Evolutionary conservation across 2,329 filamentous ascomycete species (phyloP).

Genomic region (Pseudomassariella vexata): DNA sequence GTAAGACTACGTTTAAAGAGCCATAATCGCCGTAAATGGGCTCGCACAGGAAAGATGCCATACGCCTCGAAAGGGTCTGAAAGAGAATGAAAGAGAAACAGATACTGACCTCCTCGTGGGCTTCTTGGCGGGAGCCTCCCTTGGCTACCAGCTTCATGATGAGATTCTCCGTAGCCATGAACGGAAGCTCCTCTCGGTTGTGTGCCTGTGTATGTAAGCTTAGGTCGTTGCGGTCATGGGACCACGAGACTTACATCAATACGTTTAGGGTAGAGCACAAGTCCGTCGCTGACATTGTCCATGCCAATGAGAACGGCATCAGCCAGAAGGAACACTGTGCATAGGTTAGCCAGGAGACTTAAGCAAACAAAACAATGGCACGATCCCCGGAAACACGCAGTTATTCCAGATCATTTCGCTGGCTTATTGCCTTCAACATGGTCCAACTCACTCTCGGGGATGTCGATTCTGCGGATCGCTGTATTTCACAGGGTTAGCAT

Average conservation of each 20-base stretch:
- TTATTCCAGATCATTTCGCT: no score
- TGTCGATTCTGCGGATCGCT: constrained; percentile 61
- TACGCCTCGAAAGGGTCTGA: no score
- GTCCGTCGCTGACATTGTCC: constrained; percentile 62
- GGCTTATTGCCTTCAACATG: no score
- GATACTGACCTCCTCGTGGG: constrained; percentile 62
- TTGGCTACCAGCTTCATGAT: constrained; percentile 22
- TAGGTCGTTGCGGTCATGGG: constrained; percentile 59
- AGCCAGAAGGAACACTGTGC: constrained; percentile 53
- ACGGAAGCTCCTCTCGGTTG: constrained; percentile 54
- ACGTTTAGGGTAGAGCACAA: constrained; percentile 73
- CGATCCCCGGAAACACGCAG: no score
- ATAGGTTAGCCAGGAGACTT: constrained; percentile 5
- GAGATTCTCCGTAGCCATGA: constrained; percentile 59
- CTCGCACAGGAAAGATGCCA: no score
- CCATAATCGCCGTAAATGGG: no score
- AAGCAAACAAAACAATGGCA: no score
- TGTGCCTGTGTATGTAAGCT: constrained; percentile 2
- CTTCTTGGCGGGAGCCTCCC: constrained; percentile 29
- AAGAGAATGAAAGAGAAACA: not conserved
- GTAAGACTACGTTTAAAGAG: no score
- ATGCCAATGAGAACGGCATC: constrained; percentile 63
- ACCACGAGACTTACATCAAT: constrained; percentile 75
- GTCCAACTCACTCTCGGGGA: no score
- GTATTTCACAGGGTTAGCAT: no score